Evolutionary conservation across 495 filamentous ascomycete species (phyloP), one percentile per base, ranked within the genome.

Genomic region (Penicillium steckii): DNA sequence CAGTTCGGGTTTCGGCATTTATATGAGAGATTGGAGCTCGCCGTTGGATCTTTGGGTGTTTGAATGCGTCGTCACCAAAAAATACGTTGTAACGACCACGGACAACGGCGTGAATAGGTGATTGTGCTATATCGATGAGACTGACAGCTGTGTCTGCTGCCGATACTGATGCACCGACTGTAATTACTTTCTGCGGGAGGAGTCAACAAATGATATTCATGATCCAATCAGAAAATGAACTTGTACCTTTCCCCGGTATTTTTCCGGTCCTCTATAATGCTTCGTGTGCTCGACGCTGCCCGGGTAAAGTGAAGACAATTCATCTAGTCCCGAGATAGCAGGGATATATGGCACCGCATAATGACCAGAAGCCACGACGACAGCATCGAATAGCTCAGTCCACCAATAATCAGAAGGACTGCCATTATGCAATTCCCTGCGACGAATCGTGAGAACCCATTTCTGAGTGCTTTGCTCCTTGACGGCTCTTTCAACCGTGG

Each of bases 351-450:
- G 86, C 8, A 87, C 81, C 1, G 79, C 75, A 64, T 90, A 94
- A 62, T 96, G 90, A 0, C 91, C 91, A 27, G 80, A 87, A 1
- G 89, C 90, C 6, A 95, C 82, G 0, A 93, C 80, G 1, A 95
- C 78, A 0, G 88, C 91, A 69, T 96, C 90, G 63, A 75, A 76
- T 4, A 37, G 44, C 44, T 76, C 73, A 12, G 53, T 56, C 73
- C 73, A 76, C 73, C 73, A 76, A 38, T 72, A 69, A 54, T 76
- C 72, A 7, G 55, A 59, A 9, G n/a, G 32, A 3, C 8, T 55
- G 0, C 55, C 54, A 17, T 61, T 17, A 1, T 50, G 12, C 7
- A 35, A 3, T 30, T 63, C 63, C 7, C 65, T 59, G n/a, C 66
- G 52, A 1, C 73, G 64, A 38, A 76, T 52, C 8, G 70, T 71